A percentile compares a stretch with the other conserved stretches of the same genome.
Evolutionary conservation across 1,284 basidiomycete genomes (phyloP).

Genomic region (Fistulina hepatica): DNA sequence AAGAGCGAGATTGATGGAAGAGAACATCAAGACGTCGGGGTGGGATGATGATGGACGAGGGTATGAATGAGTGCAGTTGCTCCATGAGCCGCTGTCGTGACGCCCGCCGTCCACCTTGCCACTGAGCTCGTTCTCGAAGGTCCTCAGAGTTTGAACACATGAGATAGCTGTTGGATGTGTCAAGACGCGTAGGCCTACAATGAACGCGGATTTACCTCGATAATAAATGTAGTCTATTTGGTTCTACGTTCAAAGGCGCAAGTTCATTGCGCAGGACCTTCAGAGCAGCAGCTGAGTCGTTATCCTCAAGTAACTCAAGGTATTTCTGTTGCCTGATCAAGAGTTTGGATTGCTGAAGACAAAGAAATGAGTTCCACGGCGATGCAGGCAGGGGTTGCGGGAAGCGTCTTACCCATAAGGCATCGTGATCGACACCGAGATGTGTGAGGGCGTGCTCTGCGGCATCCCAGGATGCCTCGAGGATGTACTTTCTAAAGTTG

Average conservation of each 20-base stretch:
- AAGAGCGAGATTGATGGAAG: conserved; percentile 75
- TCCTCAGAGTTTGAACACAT: conserved; percentile 84
- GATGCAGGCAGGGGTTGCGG: conserved; percentile 9
- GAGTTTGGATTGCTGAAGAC: conserved; percentile 66
- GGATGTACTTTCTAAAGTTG: conserved; percentile 73
- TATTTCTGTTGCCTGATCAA: conserved; percentile 93
- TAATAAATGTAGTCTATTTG: conserved; percentile 71
- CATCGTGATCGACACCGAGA: conserved; percentile 61
- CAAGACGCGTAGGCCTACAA: background rate
- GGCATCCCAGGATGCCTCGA: conserved; percentile 77
- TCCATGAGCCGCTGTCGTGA: conserved; percentile 73
- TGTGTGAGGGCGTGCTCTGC: conserved; percentile 65
- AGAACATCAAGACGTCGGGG: conserved; percentile 78
- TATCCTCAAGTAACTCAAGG: conserved; percentile 83
- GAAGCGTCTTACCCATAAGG: conserved; percentile 44
- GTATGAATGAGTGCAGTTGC: conserved; percentile 79
- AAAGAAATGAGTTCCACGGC: conserved; percentile 15
- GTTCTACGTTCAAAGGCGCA: conserved; percentile 66
- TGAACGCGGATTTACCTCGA: conserved; percentile 50
- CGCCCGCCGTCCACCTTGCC: conserved; percentile 80
- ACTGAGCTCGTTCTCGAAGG: conserved; percentile 68
- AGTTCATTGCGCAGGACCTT: conserved; percentile 81
- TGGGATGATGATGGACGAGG: conserved; percentile 87
- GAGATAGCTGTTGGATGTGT: conserved; percentile 1
- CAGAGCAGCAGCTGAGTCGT: conserved; percentile 75